phyloP scores from a whole-genome alignment of 768 basidiomycete species.

The Tulasnella sp. region DNA sequence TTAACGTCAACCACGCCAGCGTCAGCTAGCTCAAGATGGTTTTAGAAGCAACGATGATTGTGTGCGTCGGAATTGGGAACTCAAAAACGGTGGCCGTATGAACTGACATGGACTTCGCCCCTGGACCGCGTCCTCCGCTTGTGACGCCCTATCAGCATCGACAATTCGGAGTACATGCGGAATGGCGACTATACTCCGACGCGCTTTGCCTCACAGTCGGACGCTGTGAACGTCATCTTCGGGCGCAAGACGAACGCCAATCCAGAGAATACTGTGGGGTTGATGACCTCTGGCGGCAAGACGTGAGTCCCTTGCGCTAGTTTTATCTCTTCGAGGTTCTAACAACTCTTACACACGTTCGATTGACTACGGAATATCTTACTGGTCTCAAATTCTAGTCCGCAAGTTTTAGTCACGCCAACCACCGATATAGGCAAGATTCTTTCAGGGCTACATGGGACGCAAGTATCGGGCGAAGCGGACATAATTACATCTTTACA shows the following conservation, averaged over 20 bases:
- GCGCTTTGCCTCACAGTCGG: constrained; percentile 87
- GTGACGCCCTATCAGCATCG: constrained; percentile 53
- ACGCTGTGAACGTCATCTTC: constrained; percentile 88
- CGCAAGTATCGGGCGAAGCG: constrained; percentile 76
- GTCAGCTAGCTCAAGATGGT: constrained; percentile 59
- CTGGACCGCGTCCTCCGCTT: background rate
- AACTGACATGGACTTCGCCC: constrained; percentile 6
- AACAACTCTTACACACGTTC: background rate
- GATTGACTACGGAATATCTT: background rate
- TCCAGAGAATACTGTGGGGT: constrained; percentile 95
- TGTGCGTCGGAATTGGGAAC: constrained; percentile 45
- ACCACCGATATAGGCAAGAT: constrained; percentile 95
- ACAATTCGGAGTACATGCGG: constrained; percentile 97
- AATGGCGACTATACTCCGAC: constrained; percentile 90
- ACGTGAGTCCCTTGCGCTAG: constrained; percentile 57
- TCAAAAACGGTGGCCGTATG: background rate
- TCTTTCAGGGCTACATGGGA: constrained; percentile 72
- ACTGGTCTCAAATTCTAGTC: constrained; percentile 51
- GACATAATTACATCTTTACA: constrained; percentile 91
- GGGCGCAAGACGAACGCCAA: constrained; percentile 93
- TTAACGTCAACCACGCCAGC: background rate
- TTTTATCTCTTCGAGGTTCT: constrained; percentile 1
- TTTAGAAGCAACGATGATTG: constrained; percentile 96
- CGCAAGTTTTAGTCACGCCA: constrained; percentile 94
- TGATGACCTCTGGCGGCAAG: constrained; percentile 99